Base-by-base conservation (phyloP, 2,329 filamentous ascomycete species). In the Sporothrix euskadiensis region DNA sequence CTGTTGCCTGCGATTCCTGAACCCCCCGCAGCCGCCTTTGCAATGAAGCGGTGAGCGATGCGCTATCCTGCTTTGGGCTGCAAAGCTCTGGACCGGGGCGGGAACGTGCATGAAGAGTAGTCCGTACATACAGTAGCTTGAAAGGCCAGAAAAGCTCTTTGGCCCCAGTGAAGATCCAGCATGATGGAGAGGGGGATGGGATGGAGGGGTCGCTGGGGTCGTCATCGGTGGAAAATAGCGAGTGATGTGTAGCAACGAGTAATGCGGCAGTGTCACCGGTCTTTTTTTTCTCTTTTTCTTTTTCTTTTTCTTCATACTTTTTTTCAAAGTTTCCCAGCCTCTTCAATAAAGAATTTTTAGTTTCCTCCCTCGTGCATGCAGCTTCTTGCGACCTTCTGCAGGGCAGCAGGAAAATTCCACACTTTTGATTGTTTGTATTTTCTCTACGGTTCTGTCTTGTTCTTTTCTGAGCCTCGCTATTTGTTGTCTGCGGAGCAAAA, bases 41-140 rank as follows among this genome's bases (percentile, higher is more conserved):
- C 44, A 44, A 54, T 52, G 75, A 76, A 73, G 77, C 77, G 77
- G 77, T 78, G 77, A 78, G 71, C 69, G 74, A 57, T 57, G 49
- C 74, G 63, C 77, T 73, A 78, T 75, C 52, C 77, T 73, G 16
- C 39, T 77, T 77, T 74, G 30, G 75, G 77, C 52, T 30, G 6
- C 22, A 30, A 6, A 47, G 61, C 39, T 65, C n/a, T 47, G 39
- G n/a, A n/a, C 35, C 61, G 35, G 35, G 35, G 73, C 44, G 52
- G 71, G 57, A 56, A 61, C 41, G 49, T 68, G 68, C 56, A 71
- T 44, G 35, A 32, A 32, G 71, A n/a, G 35, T 35, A 35, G 2
- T 1, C 26, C 1, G 1, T 26, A 26, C 26, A 26, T 26, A 54
- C 35, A 71, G 70, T 71, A 63, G 14, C 7, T 26, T 56, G n/a